phyloP scores from a whole-genome alignment of 176 grass and related monocot species.

The Bolboschoenus planiculmis region DNA sequence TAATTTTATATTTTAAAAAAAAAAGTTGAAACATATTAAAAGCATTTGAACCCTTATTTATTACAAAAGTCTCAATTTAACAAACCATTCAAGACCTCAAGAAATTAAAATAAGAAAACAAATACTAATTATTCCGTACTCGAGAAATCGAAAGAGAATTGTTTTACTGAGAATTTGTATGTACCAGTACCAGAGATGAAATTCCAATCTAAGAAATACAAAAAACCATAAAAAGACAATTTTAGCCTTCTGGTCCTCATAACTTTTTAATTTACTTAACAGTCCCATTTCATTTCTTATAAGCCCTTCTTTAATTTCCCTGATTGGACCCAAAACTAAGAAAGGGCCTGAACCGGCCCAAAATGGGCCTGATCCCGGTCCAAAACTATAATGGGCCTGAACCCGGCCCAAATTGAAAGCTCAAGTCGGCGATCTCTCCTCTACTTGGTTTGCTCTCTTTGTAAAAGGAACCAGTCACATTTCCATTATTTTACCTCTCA shows the following conservation, averaged over 20 bases:
- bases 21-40: neutral
- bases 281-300: neutral
- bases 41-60: neutral
- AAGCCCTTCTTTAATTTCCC: neutral
- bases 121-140: neutral
- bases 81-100: neutral
- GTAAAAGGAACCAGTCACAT: neutral
- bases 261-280: neutral
- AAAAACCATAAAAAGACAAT: neutral
- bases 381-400: neutral
- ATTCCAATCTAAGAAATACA: neutral
- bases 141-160: neutral
- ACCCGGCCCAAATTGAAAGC: neutral
- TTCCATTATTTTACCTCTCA: slow-evolving; percentile 1
- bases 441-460: neutral
- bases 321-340: neutral
- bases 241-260: neutral
- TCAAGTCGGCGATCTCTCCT: neutral
- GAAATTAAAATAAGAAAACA: neutral
- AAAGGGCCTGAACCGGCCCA: neutral
- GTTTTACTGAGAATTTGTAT: neutral
- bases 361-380: too few species aligned
- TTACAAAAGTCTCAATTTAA: neutral
- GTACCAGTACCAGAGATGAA: too few species aligned
- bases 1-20: neutral